Percentiles rank a stretch among this genome's conserved stretches.
phyloP scores from a whole-genome alignment of 2,329 filamentous ascomycete species.

The Beauveria sp. region DNA sequence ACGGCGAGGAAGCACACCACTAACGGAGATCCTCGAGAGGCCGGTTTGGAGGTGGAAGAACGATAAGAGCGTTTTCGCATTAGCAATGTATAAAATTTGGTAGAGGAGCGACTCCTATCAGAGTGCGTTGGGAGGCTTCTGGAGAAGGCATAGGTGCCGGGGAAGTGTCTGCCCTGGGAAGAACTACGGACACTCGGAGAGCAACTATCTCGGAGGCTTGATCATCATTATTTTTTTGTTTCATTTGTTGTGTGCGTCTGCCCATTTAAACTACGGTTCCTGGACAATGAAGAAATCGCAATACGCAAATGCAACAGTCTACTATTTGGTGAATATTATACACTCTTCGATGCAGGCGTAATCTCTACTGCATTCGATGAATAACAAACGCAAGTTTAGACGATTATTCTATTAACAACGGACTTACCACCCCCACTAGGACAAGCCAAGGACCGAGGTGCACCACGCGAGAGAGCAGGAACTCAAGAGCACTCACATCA shows the following conservation, averaged over 20 bases:
- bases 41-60: no score
- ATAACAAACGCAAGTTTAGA: no score
- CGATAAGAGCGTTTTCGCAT: not conserved
- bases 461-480: no score
- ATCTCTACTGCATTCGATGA: no score
- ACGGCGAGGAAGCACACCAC: slow-evolving; percentile 25
- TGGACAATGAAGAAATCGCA: not conserved
- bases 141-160: not conserved
- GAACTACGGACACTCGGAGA: not conserved
- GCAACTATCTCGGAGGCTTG: not conserved
- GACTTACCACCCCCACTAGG: no score
- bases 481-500: not conserved
- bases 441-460: no score
- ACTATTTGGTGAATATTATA: not conserved
- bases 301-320: not conserved
- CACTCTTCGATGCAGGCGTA: not conserved
- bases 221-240: slow-evolving; percentile 5
- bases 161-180: not conserved
- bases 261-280: slow-evolving; percentile 11
- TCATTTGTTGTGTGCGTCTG: slow-evolving; percentile 2
- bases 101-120: not conserved
- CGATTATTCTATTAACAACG: no score
- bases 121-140: not conserved
- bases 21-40: not conserved
- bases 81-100: slow-evolving; percentile 1